Conservation (phyloP, 2,329 filamentous ascomycete genomes). For the Talaromyces albobiverticillius region DNA sequence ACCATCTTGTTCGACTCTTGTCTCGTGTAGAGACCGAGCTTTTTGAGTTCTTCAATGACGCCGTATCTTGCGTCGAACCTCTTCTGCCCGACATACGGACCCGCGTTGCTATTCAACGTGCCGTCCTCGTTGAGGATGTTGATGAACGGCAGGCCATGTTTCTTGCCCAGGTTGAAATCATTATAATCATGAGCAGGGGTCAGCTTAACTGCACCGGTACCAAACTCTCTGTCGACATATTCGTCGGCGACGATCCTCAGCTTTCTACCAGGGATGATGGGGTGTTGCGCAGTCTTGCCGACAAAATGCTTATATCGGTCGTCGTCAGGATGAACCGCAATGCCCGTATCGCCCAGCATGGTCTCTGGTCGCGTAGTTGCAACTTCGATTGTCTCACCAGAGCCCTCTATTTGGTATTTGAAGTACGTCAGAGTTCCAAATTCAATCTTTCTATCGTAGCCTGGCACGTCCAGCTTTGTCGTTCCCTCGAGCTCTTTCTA, state of each 20-base stretch:
- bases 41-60: constrained; percentile 78
- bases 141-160: constrained; percentile 82
- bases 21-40: constrained; percentile 82
- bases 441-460: constrained; percentile 93
- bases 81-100: constrained; percentile 78
- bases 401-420: constrained; percentile 83
- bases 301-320: constrained; percentile 81
- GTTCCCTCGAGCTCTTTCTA: constrained; percentile 85
- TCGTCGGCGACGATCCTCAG: constrained; percentile 83
- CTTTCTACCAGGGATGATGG: constrained; percentile 71
- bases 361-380: constrained; percentile 92
- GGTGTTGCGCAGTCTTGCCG: constrained; percentile 80
- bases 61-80: constrained; percentile 88
- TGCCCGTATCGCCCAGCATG: constrained; percentile 89
- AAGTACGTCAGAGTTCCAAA: constrained; percentile 89
- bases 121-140: constrained; percentile 93
- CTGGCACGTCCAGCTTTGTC: constrained; percentile 86
- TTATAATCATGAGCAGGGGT: constrained; percentile 94
- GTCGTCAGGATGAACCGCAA: constrained; percentile 88
- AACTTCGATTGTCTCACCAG: constrained; percentile 79
- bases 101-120: constrained; percentile 81
- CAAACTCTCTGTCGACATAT: constrained; percentile 88
- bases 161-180: constrained; percentile 82
- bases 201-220: constrained; percentile 95
- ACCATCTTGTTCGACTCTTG: constrained; percentile 95